Conservation (phyloP, 1,139 yeast genomes). For the Pichia cactophila region DNA sequence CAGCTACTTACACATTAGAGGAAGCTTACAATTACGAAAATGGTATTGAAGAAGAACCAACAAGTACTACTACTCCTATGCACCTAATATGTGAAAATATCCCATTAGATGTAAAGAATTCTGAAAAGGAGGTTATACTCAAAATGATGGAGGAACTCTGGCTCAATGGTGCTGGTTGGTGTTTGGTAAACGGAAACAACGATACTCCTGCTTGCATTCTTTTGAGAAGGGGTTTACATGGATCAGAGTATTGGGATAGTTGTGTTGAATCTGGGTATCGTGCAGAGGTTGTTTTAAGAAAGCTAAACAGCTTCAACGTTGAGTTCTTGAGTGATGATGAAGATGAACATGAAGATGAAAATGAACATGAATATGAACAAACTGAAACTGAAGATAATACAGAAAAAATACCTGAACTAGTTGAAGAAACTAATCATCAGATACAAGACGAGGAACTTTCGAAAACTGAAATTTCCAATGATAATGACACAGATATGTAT, state of each 20-base stretch:
- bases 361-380: slow-evolving; percentile 11
- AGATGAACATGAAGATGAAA: slow-evolving; percentile 37
- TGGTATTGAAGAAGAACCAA: slow-evolving; percentile 34
- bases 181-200: slow-evolving; percentile 53
- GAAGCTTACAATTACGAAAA: slow-evolving; percentile 56
- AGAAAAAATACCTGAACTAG: slow-evolving; percentile 14
- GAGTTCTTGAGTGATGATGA: slow-evolving; percentile 37
- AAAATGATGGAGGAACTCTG: slow-evolving; percentile 59
- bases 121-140: slow-evolving; percentile 42
- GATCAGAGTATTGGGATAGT: slow-evolving; percentile 30
- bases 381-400: slow-evolving; percentile 18
- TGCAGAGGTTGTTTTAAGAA: slow-evolving; percentile 75
- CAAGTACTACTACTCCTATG: slow-evolving; percentile 60
- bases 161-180: slow-evolving; percentile 92
- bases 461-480: neutral
- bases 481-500: slow-evolving; percentile 6
- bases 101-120: slow-evolving; percentile 39
- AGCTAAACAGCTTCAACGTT: slow-evolving; percentile 53
- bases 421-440: slow-evolving; percentile 7
- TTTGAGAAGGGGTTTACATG: slow-evolving; percentile 42
- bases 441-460: neutral
- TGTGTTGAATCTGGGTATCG: slow-evolving; percentile 84
- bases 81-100: slow-evolving; percentile 54
- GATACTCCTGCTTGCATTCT: slow-evolving; percentile 75
- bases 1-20: slow-evolving; percentile 76